Evolutionary conservation across 441 rosid species (phyloP), one percentile per base, ranked within the genome.

Genomic region (Euphorbia celastroides): DNA sequence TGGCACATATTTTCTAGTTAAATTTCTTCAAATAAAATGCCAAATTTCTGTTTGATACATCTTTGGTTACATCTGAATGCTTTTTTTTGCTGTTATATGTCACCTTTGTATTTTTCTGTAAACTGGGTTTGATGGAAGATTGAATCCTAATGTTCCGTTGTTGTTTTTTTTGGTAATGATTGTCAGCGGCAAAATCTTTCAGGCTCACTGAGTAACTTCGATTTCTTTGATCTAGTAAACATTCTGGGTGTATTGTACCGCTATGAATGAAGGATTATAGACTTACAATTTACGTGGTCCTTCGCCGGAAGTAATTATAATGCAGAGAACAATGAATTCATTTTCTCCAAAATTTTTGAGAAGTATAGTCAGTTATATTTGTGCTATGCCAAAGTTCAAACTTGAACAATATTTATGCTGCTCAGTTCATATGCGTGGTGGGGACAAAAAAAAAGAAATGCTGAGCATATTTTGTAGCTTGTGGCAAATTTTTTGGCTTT

Each of bases 61-160:
- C 4, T 64, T 59, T 38, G 23, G 50, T n/a, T 42, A 38, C 64
- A 48, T 19, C 4, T 41, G n/a, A n/a, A n/a, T n/a, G n/a, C n/a
- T n/a, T n/a, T n/a, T n/a, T n/a, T n/a, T n/a, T n/a, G n/a, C n/a
- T n/a, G n/a, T n/a, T n/a, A n/a, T 28, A 4, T 8, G 30, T 42
- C 34, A 32, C 46, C 32, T 60, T 62, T 6, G 19, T 51, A 57
- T 66, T n/a, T n/a, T n/a, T n/a, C n/a, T n/a, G n/a, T n/a, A n/a
- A n/a, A n/a, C n/a, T n/a, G n/a, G n/a, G n/a, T n/a, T n/a, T n/a
- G n/a, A n/a, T n/a, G n/a, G n/a, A n/a, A n/a, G 60, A 30, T 22
- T 27, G 25, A 23, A 10, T 68, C 41, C 32, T 38, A 3, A 36
- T 32, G 10, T 57, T 62, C 38, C 7, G n/a, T 26, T 0, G 36